Conservation (phyloP, 345 rosid genomes). For the Eucalyptus pauciflora region DNA sequence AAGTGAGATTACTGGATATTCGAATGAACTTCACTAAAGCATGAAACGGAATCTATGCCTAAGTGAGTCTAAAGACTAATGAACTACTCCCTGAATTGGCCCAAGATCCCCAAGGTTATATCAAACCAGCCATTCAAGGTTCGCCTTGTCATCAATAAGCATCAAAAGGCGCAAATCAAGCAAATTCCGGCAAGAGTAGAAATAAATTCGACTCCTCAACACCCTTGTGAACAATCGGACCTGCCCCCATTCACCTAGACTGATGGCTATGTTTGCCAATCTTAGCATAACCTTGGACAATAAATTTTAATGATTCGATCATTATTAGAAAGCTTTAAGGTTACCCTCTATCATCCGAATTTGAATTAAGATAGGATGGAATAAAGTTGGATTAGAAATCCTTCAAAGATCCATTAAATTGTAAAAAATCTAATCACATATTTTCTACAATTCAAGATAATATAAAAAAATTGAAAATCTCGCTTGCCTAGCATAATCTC, state of each 20-base stretch:
- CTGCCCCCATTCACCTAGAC: neutral
- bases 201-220: neutral
- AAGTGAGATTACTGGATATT: neutral
- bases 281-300: neutral
- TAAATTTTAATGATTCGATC: too few relatives aligned
- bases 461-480: too few relatives aligned
- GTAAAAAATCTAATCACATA: too few relatives aligned
- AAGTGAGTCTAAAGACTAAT: neutral
- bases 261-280: neutral
- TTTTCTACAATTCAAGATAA: too few relatives aligned
- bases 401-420: too few relatives aligned
- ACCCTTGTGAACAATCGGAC: neutral
- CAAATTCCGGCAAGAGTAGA: neutral
- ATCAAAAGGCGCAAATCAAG: neutral
- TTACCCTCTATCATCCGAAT: too few relatives aligned
- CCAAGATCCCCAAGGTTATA: neutral
- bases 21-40: neutral
- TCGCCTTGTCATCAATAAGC: neutral
- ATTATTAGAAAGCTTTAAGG: neutral
- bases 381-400: too few relatives aligned
- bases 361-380: too few relatives aligned
- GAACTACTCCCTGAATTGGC: neutral
- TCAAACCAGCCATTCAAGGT: neutral
- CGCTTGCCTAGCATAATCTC: too few relatives aligned
- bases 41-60: neutral